Evolutionary conservation across 768 basidiomycete species (phyloP).

Genomic region (Leccinum pellstonianum): DNA sequence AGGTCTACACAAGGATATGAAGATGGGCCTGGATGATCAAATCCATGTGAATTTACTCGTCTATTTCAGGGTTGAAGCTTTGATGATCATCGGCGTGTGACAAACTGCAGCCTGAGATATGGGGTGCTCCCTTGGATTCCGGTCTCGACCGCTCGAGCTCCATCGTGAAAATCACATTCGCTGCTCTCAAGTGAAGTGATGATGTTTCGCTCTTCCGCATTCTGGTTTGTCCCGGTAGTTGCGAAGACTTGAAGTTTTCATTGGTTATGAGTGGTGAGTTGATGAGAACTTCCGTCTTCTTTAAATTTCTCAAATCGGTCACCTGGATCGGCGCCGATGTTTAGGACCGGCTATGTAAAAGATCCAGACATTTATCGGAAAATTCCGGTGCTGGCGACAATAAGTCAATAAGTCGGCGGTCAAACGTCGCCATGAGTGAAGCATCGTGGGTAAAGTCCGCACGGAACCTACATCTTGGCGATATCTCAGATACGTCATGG

Average conservation of each 20-base stretch:
- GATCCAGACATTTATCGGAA: not conserved
- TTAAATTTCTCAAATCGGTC: conserved; percentile 3
- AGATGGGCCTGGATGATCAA: not conserved
- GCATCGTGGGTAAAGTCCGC: conserved; percentile 3
- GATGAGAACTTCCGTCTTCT: not conserved
- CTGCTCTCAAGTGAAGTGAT: not conserved
- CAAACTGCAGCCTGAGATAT: not conserved
- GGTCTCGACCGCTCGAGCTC: conserved; percentile 9
- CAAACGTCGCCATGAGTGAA: conserved; percentile 11
- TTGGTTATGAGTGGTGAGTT: not conserved
- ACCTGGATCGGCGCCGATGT: conserved; percentile 8
- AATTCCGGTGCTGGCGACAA: not conserved
- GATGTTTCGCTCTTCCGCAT: not conserved
- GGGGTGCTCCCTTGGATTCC: not conserved
- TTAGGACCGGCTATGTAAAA: not conserved
- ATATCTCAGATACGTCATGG: conserved; percentile 1
- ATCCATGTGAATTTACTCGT: conserved; percentile 1
- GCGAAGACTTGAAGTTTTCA: not conserved
- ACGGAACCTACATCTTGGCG: conserved; percentile 12
- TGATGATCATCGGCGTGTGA: conserved; percentile 6
- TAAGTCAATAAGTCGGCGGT: conserved; percentile 4
- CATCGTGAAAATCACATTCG: not conserved
- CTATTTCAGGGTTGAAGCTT: conserved; percentile 9
- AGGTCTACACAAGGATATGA: not conserved
- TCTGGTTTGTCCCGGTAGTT: not conserved